These are phyloP conservation scores for Venturia aucupariae DNA, from an alignment of 2,329 filamentous ascomycete species.

Conservation along the genomic window DNA sequence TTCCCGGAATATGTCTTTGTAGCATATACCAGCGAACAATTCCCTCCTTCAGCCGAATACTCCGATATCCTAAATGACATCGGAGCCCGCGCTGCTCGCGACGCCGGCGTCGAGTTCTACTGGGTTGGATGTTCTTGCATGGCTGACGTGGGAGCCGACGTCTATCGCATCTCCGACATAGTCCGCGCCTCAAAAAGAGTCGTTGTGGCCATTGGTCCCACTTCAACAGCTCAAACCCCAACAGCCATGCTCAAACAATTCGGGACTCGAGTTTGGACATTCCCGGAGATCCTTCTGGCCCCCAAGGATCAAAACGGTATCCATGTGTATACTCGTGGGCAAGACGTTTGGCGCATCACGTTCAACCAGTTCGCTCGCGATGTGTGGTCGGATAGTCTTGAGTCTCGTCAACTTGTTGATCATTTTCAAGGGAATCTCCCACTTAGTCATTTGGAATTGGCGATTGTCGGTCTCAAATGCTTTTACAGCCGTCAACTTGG, in stretches of 20 bases:
- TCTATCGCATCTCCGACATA: conserved; percentile 39
- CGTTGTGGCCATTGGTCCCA: conserved; percentile 31
- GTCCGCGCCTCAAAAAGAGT: conserved; percentile 35
- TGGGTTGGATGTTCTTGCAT: conserved; percentile 38
- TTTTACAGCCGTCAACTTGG: conserved; percentile 30
- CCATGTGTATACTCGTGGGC: not conserved
- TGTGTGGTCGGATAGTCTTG: conserved; percentile 33
- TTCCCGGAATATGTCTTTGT: conserved; percentile 31
- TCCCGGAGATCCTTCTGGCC: conserved; percentile 35
- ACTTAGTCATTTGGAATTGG: conserved; percentile 33
- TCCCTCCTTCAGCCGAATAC: conserved; percentile 22
- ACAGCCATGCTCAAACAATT: conserved; percentile 31
- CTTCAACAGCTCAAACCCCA: conserved; percentile 20
- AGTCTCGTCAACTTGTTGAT: conserved; percentile 35
- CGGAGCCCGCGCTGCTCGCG: conserved; percentile 30
- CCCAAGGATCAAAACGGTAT: conserved; percentile 17
- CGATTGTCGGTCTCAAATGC: conserved; percentile 33
- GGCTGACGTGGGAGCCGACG: conserved; percentile 22
- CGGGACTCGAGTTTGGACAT: conserved; percentile 39
- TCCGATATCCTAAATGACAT: conserved; percentile 26
- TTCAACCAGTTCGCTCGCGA: conserved; percentile 34
- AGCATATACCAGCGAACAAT: conserved; percentile 35
- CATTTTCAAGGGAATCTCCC: conserved; percentile 37
- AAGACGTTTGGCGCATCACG: conserved; percentile 12
- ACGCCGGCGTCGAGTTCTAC: conserved; percentile 31